Conservation (phyloP, 2,329 filamentous ascomycete genomes). For the Acrodontium crateriforme region DNA sequence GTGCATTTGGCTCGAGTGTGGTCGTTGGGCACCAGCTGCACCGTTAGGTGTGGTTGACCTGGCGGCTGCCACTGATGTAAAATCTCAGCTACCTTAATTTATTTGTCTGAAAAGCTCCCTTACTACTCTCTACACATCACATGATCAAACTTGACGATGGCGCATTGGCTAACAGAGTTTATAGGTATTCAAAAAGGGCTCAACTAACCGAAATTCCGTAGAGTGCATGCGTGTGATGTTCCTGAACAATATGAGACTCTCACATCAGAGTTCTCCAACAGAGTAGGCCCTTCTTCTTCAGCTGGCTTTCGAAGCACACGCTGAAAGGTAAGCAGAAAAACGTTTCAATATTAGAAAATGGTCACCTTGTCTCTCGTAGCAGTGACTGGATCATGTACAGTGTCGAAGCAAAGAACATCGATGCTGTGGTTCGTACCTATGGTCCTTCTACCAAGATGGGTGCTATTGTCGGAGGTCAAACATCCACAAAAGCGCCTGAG, state of each 20-base stretch:
- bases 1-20: slow-evolving; percentile 99
- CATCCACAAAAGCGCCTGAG: slow-evolving; percentile 94
- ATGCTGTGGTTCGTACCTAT: slow-evolving; percentile 72
- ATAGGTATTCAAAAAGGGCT: no score
- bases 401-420: slow-evolving; percentile 86
- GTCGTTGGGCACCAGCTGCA: slow-evolving; percentile 45
- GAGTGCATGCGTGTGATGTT: slow-evolving; percentile 87
- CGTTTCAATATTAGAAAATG: slow-evolving; percentile 81
- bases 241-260: slow-evolving; percentile 77
- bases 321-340: slow-evolving; percentile 49
- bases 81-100: slow-evolving; percentile 93
- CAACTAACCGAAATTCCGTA: no score
- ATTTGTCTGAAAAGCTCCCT: slow-evolving; percentile 61
- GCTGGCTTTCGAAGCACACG: slow-evolving; percentile 18
- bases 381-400: slow-evolving; percentile 99
- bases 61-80: slow-evolving; percentile 90
- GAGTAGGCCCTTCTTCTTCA: slow-evolving; percentile 50
- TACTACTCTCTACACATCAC: no score
- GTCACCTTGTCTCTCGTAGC: slow-evolving; percentile 84
- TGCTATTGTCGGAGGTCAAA: slow-evolving; percentile 93
- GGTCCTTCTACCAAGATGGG: slow-evolving; percentile 91
- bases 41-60: slow-evolving; percentile 51
- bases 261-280: slow-evolving; percentile 66
- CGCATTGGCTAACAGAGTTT: no score
- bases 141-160: no score